phyloP scores from a whole-genome alignment of 2,329 filamentous ascomycete genomes.

The Diaporthe ampelina region DNA sequence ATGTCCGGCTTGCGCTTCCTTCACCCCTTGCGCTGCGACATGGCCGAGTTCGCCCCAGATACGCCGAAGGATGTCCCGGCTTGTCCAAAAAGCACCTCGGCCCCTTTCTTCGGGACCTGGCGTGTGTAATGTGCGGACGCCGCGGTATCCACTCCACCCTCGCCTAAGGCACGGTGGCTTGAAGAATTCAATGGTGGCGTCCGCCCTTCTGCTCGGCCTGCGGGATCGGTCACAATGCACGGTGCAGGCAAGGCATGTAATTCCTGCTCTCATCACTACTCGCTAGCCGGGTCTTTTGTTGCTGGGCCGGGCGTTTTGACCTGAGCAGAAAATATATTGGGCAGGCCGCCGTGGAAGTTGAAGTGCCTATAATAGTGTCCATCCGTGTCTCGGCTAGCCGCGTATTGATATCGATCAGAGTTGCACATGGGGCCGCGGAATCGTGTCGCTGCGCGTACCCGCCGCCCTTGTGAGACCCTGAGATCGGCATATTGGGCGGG shows the following conservation, averaged over 20 bases:
- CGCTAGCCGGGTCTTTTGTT: neutral
- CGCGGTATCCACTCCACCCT: neutral
- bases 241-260: neutral
- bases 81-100: neutral
- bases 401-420: constrained; percentile 10
- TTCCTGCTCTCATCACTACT: too few relatives aligned
- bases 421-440: constrained; percentile 7
- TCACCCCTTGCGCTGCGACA: neutral
- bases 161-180: neutral
- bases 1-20: neutral
- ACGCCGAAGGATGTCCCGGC: neutral
- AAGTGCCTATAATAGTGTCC: constrained; percentile 20
- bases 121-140: too few relatives aligned
- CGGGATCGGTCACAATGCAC: constrained; percentile 6
- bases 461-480: neutral
- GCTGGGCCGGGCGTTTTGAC: neutral
- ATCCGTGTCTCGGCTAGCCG: constrained; percentile 15
- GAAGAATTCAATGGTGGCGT: constrained; percentile 9
- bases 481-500: constrained; percentile 23
- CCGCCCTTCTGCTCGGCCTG: constrained; percentile 8
- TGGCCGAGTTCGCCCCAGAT: neutral
- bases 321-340: neutral
- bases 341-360: neutral
- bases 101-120: constrained; percentile 1
- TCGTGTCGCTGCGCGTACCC: neutral